These are phyloP conservation scores for Phytophthora chlamydospora DNA, from an alignment of 352 stramenopile species.

Conservation along the genomic window DNA sequence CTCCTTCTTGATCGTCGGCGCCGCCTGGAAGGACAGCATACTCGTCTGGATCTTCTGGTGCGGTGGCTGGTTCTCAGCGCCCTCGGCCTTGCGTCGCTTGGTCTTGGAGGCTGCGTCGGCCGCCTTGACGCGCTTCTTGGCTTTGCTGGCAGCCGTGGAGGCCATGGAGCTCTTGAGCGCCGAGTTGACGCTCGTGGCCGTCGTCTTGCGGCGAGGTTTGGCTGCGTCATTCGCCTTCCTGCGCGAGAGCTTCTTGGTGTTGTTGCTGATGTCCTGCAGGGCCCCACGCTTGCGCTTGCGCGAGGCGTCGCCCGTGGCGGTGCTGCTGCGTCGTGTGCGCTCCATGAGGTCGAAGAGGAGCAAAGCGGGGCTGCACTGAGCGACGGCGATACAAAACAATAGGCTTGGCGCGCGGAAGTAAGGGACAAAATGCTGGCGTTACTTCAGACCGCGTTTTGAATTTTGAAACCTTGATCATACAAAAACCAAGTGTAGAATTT, in stretches of 20 bases:
- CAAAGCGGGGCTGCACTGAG: background rate
- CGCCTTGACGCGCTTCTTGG: conserved; percentile 44
- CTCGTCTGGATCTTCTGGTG: conserved; percentile 71
- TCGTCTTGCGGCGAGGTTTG: conserved; percentile 22
- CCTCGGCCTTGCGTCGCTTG: conserved; percentile 58
- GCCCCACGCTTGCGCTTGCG: conserved; percentile 82
- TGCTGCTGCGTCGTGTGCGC: conserved; percentile 18
- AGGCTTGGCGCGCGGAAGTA: conserved; percentile 27
- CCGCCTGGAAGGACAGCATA: conserved; percentile 68
- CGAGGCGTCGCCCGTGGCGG: conserved; percentile 30
- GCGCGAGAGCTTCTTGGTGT: conserved; percentile 43
- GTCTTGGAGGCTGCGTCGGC: conserved; percentile 44
- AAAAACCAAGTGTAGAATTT: conserved; percentile 15
- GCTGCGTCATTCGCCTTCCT: conserved; percentile 33
- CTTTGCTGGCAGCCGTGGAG: conserved; percentile 24
- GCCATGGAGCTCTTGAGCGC: conserved; percentile 35
- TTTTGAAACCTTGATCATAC: conserved; percentile 27
- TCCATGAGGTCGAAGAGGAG: conserved; percentile 17
- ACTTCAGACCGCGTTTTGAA: conserved; percentile 22
- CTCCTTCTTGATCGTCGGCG: conserved; percentile 25
- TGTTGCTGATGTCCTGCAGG: conserved; percentile 87
- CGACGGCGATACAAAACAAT: conserved; percentile 12
- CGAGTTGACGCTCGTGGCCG: conserved; percentile 31
- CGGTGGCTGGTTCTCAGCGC: conserved; percentile 37
- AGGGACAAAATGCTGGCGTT: conserved; percentile 7